Base-by-base conservation (phyloP, 2,329 filamentous ascomycete genomes). In the Calcarisporium arbuscula region DNA sequence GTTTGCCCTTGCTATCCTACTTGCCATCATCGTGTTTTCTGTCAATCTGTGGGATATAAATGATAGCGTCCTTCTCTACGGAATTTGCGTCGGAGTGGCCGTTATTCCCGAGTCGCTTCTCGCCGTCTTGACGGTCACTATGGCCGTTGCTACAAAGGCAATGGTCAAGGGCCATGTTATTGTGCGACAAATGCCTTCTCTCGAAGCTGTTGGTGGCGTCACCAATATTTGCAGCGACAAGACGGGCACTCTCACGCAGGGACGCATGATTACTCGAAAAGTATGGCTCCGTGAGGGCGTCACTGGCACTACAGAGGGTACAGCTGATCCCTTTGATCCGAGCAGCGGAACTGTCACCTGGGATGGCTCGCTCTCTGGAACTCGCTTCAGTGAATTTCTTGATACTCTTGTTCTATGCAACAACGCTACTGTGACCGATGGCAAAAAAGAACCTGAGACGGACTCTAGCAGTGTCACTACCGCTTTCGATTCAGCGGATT, bases 161-260 rank as follows among this genome's bases (percentile, higher is more conserved):
- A 81, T 82, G 77, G 72, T 74, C 29, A 70, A 72, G 47, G 67
- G 74, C 7, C 69, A 82, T 43, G 77, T 82, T 28, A 77, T 82
- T 44, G 74, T 82, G 23, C 72, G 78, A 39, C 78, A 79, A 46
- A 69, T 82, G 49, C 68, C 74, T 5, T 75, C 76, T 3, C 67
- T 83, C 6, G 80, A 83, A 48, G 78, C 79, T 12, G 70, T 83
- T 26, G 80, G 79, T 30, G 77, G 75, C 36, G 77, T 83, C n/a
- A 82, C 77, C 41, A 76, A 80, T 45, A 79, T 83, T 41, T 82
- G 78, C 56, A 81, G 77, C 25, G 79, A 82, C 65, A 82, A 83
- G 61, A 83, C 79, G 5, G 80, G 80, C 28, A 83, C 79, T 2
- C 60, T 80, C 31, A 80, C 76, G 7, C 74, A 78, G 47, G 73